Evolutionary conservation across 2,329 filamentous ascomycete genomes (phyloP), one percentile per base, ranked within the genome.

Genomic region (Paradendryphiella salina): DNA sequence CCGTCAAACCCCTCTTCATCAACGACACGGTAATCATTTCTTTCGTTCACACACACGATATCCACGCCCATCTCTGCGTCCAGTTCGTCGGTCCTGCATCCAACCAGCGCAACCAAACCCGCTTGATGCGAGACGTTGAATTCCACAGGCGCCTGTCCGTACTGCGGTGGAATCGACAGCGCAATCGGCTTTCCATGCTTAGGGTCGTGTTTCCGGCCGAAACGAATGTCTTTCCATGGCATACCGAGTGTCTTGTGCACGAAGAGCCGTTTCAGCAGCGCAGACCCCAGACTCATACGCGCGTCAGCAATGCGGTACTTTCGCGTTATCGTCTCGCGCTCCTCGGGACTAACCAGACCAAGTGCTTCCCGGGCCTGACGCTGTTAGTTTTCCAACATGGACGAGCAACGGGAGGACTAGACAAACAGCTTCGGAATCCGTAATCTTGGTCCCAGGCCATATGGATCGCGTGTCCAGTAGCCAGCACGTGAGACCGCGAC

Each of bases 111-210:
- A 0, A 91, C 88, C 13, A 93, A 75, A 1, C 89, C 88, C 7
- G 85, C 86, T 76, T 93, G 89, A 71, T 93, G 89, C 37, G 83
- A 86, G 47, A 92, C 81, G 72, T 93, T 93, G 79, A 93, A 92
- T 56, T 86, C 83, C 31, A 85, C 71, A 52, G 74, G 61, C 58
- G 75, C 37, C 46, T 59, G 43, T 3, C 43, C 48, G 15, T 37
- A 18, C 18, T 43, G 35, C 10, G 52, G 52, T 21, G 43, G 48
- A 7, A 15, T 15, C 51, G 74, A 58, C 61, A 81, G 71, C 48
- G 80, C 75, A 69, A 77, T 71, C 56, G 79, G 76, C 77, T 81
- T 80, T 20, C 78, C 78, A 50, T 80, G 76, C 48, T 75, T 75
- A 17, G 74, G 77, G 61, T 70, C 73, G 53, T 75, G 85, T 78